phyloP scores from a whole-genome alignment of 768 basidiomycete genomes.

The Sutorius australiensis region DNA sequence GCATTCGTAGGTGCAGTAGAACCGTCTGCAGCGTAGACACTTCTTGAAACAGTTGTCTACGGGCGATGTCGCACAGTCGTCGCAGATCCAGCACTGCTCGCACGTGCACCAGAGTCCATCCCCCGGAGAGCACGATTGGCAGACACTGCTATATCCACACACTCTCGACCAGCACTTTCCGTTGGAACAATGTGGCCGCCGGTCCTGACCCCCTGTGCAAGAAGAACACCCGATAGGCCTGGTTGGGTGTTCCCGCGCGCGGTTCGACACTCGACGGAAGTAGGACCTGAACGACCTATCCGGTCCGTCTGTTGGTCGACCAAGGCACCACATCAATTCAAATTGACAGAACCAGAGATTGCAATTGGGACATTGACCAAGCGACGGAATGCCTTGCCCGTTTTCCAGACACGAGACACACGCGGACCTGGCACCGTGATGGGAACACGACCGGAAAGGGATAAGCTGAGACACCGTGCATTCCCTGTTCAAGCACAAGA shows the following conservation, averaged over 20 bases:
- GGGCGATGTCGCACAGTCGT: conserved; percentile 17
- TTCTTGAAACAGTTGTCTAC: conserved; percentile 5
- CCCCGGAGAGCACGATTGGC: conserved; percentile 15
- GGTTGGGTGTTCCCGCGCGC: conserved; percentile 12
- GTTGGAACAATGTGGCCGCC: conserved; percentile 11
- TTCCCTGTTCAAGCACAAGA: conserved; percentile 17
- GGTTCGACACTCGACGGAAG: not conserved
- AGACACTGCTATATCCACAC: conserved; percentile 9
- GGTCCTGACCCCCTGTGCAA: conserved; percentile 3
- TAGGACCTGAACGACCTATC: not conserved
- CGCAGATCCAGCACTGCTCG: conserved; percentile 20
- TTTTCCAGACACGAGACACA: conserved; percentile 12
- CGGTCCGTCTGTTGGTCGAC: conserved; percentile 12
- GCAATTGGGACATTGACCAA: conserved; percentile 21
- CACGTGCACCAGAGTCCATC: conserved; percentile 23
- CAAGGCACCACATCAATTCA: conserved; percentile 23
- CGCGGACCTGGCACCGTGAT: conserved; percentile 3
- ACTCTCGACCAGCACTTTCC: conserved; percentile 18
- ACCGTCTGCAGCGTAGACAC: conserved; percentile 17
- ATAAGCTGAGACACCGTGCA: conserved; percentile 16
- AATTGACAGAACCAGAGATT: conserved; percentile 19
- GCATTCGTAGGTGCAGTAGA: conserved; percentile 20
- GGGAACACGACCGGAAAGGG: conserved; percentile 17
- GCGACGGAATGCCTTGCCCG: not conserved
- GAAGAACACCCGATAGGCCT: conserved; percentile 12